These are phyloP conservation scores for Zoysia pacifica DNA, from an alignment of 176 grass and related monocot genomes.

Conservation along the genomic window DNA sequence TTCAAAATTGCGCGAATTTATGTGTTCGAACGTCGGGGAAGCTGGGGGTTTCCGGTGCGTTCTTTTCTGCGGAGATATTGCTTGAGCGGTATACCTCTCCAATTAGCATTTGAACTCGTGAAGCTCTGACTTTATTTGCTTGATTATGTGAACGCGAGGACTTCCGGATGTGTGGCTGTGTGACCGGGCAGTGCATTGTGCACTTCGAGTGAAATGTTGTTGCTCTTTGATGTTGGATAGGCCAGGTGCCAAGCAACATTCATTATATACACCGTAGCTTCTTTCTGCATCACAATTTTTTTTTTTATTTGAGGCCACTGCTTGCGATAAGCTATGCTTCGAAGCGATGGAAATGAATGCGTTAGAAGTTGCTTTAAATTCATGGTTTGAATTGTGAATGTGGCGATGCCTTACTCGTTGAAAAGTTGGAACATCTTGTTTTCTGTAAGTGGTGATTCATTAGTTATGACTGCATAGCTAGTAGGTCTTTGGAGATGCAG, in stretches of 20 bases:
- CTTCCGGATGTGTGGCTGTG: background rate
- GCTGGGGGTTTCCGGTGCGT: background rate
- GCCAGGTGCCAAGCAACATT: background rate
- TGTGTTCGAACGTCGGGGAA: background rate
- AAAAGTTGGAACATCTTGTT: background rate
- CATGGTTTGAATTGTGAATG: background rate
- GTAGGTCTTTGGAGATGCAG: background rate
- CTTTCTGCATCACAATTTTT: no score
- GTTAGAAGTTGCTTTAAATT: background rate
- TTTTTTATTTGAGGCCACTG: background rate
- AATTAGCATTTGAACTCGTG: background rate
- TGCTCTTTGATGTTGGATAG: background rate
- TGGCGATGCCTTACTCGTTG: background rate
- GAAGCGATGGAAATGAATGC: background rate
- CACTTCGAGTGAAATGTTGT: background rate
- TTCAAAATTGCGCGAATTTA: background rate
- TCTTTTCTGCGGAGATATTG: background rate
- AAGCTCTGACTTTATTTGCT: background rate
- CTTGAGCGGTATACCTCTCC: no score
- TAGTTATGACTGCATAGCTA: background rate
- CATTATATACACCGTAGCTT: background rate
- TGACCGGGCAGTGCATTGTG: background rate
- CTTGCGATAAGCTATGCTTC: background rate
- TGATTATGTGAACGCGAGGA: background rate
- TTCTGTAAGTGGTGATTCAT: background rate